Evolutionary conservation across 306 rosid species (phyloP), one percentile per base, ranked within the genome.

Genomic region (Rosa chinensis): DNA sequence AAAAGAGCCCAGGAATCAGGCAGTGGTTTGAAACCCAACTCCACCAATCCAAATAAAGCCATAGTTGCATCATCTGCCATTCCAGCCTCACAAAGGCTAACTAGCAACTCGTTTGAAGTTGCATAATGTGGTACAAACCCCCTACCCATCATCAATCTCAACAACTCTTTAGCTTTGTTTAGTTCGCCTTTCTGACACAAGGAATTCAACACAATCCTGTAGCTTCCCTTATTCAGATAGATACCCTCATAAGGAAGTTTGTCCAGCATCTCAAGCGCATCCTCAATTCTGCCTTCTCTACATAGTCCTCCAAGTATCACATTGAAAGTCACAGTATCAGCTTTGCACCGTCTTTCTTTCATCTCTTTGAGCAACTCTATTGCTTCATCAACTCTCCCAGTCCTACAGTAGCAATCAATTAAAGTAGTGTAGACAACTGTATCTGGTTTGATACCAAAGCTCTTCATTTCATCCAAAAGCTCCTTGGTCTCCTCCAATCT

Each of bases 81-180:
- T 49, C 89, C 91, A 5, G 87, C 92, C 71, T 86, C 81, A 79
- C 97, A 90, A 77, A 92, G 90, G 81, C 85, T 64, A 72, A 88
- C 87, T 79, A 94, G 82, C 83, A 89, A 76, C 72, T 85, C 92
- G 82, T 94, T 94, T 62, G 97, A 92, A 79, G 97, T 89, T 53
- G 92, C 97, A 78, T 87, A 82, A 83, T 94, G 97, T 20, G 98
- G 98, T 48, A 86, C 21, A 84, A 89, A 87, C 10, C 97, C 93
- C 85, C 97, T 92, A 82, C 83, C 75, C 55, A 92, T 67, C 94
- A 91, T 94, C 67, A 94, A 44, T 52, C 73, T 80, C 83, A 92
- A 86, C 75, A 91, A 85, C 35, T 74, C 83, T n/a, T 45, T 77
- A 4, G 95, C 97, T 86, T 55, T 90, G 66, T 82, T 75, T 79